Evolutionary conservation across 1,284 basidiomycete genomes (phyloP).

Genomic region (Pyrrhoderma lamaoense): DNA sequence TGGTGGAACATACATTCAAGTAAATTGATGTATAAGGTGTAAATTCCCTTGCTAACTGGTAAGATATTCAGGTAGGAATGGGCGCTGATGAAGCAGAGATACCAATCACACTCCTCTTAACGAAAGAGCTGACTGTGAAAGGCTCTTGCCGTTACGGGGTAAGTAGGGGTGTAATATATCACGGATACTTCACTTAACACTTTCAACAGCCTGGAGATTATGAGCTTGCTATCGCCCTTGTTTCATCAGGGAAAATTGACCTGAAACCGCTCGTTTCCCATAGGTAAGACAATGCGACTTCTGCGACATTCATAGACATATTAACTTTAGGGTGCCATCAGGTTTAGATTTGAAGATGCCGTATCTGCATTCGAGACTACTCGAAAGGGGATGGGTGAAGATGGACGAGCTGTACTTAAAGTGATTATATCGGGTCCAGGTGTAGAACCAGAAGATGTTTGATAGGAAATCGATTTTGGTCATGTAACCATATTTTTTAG

Average conservation of each 20-base stretch:
- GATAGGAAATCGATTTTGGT: too few species aligned
- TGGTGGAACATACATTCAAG: slow-evolving; percentile 71
- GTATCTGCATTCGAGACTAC: slow-evolving; percentile 76
- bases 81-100: slow-evolving; percentile 55
- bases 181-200: neutral
- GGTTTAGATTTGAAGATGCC: slow-evolving; percentile 71
- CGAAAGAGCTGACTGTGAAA: slow-evolving; percentile 75
- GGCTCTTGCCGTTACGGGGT: slow-evolving; percentile 86
- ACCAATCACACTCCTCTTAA: slow-evolving; percentile 52
- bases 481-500: too few species aligned
- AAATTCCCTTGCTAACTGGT: slow-evolving; percentile 8
- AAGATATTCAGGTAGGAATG: slow-evolving; percentile 57
- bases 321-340: slow-evolving; percentile 22
- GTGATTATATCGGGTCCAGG: slow-evolving; percentile 73
- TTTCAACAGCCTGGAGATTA: slow-evolving; percentile 68
- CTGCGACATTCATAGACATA: neutral
- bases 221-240: slow-evolving; percentile 79
- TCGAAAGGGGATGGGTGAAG: slow-evolving; percentile 69
- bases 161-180: slow-evolving; percentile 28
- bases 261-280: slow-evolving; percentile 87
- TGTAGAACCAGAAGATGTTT: slow-evolving; percentile 25
- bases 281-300: slow-evolving; percentile 35
- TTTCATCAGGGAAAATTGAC: slow-evolving; percentile 72
- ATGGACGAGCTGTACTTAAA: slow-evolving; percentile 68
- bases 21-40: slow-evolving; percentile 31